Evolutionary conservation across 345 rosid species (phyloP), one percentile per base, ranked within the genome.

Genomic region (Citrus glauca): DNA sequence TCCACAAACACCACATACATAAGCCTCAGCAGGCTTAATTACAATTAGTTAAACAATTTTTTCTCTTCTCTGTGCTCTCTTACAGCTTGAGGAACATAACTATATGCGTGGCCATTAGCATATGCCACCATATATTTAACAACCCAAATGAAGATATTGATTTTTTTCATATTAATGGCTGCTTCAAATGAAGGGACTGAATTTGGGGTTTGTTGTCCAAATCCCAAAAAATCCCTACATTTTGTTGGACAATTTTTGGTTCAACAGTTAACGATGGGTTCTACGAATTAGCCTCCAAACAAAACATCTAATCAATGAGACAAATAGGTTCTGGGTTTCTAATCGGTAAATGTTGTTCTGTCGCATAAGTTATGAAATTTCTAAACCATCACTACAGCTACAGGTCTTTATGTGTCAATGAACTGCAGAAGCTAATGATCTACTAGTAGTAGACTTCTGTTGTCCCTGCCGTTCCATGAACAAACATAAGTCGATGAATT

Each of bases 371-470:
- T n/a, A 16, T 32, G 73, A 68, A 79, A 57, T 60, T 82, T 76
- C 48, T 59, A 69, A 69, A 75, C 73, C 84, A 85, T 77, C 64
- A 66, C 55, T 60, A 53, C 10, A 7, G 42, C 42, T 38, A 7
- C 9, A 38, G 42, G 2, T 38, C 42, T 38, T 38, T 38, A 38
- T 38, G 42, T 1, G 42, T 38, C 42, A 38, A 38, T 38, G 42
- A 7, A 66, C 53, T 50, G 38, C 40, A 75, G 66, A 63, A 74
- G 57, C 62, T 13, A 62, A 97, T 93, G 74, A 97, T 91, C 88
- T 97, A 98, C 84, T 93, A 94, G 83, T 94, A 94, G 82, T 90
- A 89, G 69, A 97, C 98, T 89, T 97, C 99, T 57, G 99, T 98
- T 7, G 99, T 94, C 84, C 98, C 99, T 24, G 98, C 97, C 7